Evolutionary conservation across 1,139 yeast species (phyloP).

Genomic region (Suhomyces bokatorum): DNA sequence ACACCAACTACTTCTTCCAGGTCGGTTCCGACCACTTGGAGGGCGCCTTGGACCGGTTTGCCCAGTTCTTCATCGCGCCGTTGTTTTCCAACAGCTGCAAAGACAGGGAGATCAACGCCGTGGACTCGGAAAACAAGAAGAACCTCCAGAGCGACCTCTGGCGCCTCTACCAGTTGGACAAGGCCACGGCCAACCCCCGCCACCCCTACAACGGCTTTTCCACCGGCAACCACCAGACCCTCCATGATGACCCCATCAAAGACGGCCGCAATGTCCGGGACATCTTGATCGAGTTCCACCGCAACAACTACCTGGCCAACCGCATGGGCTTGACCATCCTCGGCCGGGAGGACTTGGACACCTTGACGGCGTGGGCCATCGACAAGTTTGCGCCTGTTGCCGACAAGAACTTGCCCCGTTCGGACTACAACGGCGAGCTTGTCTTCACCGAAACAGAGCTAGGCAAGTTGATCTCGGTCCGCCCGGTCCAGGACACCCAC

Average conservation of each 20-base stretch:
- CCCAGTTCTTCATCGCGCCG: constrained; percentile 89
- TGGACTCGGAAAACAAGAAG: constrained; percentile 93
- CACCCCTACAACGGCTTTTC: constrained; percentile 80
- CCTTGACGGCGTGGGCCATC: constrained; percentile 67
- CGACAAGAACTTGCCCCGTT: constrained; percentile 53
- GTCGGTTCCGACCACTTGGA: constrained; percentile 71
- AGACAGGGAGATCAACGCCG: constrained; percentile 91
- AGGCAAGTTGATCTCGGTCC: constrained; percentile 59
- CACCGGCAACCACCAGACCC: constrained; percentile 67
- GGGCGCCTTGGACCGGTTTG: constrained; percentile 89
- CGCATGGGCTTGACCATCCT: constrained; percentile 84
- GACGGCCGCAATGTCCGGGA: constrained; percentile 62
- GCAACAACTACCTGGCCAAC: constrained; percentile 67
- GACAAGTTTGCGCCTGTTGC: constrained; percentile 66
- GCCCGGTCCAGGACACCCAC: constrained; percentile 80
- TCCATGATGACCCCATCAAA: constrained; percentile 54
- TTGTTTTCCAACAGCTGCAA: constrained; percentile 78
- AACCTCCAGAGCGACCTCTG: constrained; percentile 87
- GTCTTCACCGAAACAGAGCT: constrained; percentile 46
- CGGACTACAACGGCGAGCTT: constrained; percentile 42
- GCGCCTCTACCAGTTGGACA: constrained; percentile 85
- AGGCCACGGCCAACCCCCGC: constrained; percentile 63
- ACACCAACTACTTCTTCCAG: constrained; percentile 90
- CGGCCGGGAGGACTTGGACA: constrained; percentile 78
- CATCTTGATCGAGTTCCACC: constrained; percentile 61